These are phyloP conservation scores for Colletotrichum orchidophilum DNA, from an alignment of 2,329 filamentous ascomycete species.

Conservation along the genomic window DNA sequence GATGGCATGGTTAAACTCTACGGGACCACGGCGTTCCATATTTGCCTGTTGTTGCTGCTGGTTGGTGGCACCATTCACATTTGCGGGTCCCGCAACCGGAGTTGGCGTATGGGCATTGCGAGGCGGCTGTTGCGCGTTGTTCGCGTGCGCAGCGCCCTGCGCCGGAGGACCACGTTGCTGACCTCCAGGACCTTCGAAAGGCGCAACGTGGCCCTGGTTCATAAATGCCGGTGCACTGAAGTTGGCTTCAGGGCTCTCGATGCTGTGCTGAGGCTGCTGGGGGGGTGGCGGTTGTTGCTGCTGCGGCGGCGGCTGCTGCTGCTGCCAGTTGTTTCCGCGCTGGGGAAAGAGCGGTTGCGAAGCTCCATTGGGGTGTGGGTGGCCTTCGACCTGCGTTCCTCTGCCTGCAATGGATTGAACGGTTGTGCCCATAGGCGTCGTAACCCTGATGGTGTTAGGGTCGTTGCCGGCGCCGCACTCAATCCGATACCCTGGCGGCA, in stretches of 20 bases:
- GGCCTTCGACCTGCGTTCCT: slow-evolving; percentile 55
- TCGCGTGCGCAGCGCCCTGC: slow-evolving; percentile 44
- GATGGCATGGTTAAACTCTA: slow-evolving; percentile 99
- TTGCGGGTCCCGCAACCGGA: slow-evolving; percentile 64
- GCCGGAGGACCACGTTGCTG: slow-evolving; percentile 45
- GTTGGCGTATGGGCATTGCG: slow-evolving; percentile 69
- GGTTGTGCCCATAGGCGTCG: slow-evolving; percentile 96
- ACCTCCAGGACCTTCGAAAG: slow-evolving; percentile 43
- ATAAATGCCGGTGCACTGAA: slow-evolving; percentile 65
- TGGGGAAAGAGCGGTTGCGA: slow-evolving; percentile 58
- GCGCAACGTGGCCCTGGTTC: slow-evolving; percentile 41
- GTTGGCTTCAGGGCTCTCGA: slow-evolving; percentile 70
- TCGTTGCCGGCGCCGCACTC: slow-evolving; percentile 95
- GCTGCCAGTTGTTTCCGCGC: slow-evolving; percentile 63
- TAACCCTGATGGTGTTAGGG: slow-evolving; percentile 95
- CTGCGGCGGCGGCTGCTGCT: slow-evolving; percentile 38
- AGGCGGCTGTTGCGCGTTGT: slow-evolving; percentile 56
- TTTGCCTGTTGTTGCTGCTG: slow-evolving; percentile 58
- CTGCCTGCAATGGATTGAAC: slow-evolving; percentile 82
- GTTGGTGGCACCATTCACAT: slow-evolving; percentile 68
- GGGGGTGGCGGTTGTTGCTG: slow-evolving; percentile 2
- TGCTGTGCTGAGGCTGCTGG: slow-evolving; percentile 65
- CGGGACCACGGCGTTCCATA: slow-evolving; percentile 88
- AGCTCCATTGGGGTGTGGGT: slow-evolving; percentile 45
- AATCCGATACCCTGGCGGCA: slow-evolving; percentile 94